These are phyloP conservation scores for Hypoxylon sp. DNA, from an alignment of 2,329 filamentous ascomycete genomes.

Conservation along the genomic window DNA sequence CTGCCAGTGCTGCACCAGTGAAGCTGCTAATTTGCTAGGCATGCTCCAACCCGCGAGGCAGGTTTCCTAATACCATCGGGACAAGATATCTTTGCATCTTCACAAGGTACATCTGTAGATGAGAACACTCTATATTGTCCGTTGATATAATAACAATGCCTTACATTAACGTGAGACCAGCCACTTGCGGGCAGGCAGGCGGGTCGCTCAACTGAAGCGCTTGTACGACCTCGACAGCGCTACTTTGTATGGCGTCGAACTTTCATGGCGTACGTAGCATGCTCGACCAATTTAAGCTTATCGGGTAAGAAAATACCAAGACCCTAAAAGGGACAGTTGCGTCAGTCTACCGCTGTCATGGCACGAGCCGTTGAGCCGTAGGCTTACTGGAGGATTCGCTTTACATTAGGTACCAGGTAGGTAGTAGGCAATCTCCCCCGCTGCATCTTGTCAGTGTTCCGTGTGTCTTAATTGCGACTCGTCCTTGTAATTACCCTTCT, in stretches of 20 bases:
- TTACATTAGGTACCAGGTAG: too few relatives aligned
- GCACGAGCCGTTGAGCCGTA: slow-evolving; percentile 2
- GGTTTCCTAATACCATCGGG: not conserved
- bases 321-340: slow-evolving; percentile 1
- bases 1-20: slow-evolving; percentile 9
- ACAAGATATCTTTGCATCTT: not conserved
- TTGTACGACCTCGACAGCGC: slow-evolving; percentile 24
- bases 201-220: slow-evolving; percentile 27
- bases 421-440: slow-evolving; percentile 35
- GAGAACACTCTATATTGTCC: not conserved
- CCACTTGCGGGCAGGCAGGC: slow-evolving; percentile 25
- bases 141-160: not conserved
- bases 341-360: not conserved
- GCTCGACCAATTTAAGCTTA: slow-evolving; percentile 7
- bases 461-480: slow-evolving; percentile 38
- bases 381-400: slow-evolving; percentile 26
- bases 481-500: slow-evolving; percentile 42
- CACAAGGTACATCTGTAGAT: not conserved
- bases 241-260: slow-evolving; percentile 3
- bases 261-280: not conserved
- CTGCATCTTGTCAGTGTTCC: slow-evolving; percentile 20
- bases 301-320: slow-evolving; percentile 17
- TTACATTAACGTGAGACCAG: slow-evolving; percentile 1
- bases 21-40: slow-evolving; percentile 12
- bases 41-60: not conserved